Evolutionary conservation across 192 early-diverging fungal species (phyloP), one percentile per base, ranked within the genome.

Genomic region (Coemansia sp.): DNA sequence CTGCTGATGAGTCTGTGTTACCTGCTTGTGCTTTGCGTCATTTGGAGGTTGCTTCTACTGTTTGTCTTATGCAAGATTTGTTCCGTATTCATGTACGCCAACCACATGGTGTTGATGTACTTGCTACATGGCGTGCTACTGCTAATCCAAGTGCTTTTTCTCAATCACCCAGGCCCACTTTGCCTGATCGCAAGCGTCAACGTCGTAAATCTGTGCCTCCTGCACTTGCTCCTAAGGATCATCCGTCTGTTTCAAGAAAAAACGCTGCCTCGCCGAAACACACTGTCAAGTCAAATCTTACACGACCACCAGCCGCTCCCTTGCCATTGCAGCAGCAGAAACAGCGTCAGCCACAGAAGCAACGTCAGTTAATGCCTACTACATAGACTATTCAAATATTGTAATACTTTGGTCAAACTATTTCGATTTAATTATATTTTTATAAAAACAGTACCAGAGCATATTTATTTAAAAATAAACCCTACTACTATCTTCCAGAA

Each of bases 1-100:
- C 73, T 31, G 63, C 73, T n/a, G 78, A 81, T 63, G 78, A 81
- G 32, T 76, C 70, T 25, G 64, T 54, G 17, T 61, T 81, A 60
- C 78, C 78, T 0, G 51, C 70, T 11, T 58, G 60, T 21, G 69
- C 56, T 6, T 39, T 81, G 66, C 73, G 68, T 20, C 78, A 81
- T 51, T 50, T 75, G 10, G 78, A 81, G 64, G 59, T 81, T 1
- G 73, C 78, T 11, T 63, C 64, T 53, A 75, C 70, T 19, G 63
- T 75, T 70, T 54, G 53, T 23, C 17, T 59, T 2, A 55, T 81
- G 51, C 58, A 59, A n/a, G 72, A 72, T 4, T 54, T 81, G 19
- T 57, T 81, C 10, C 31, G 30, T 6, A 8, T 66, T 0, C 70
- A 81, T 63, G 6, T 46, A 5, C 61, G 62, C 31, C 42, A 66